Percentiles rank a stretch among this genome's conserved stretches.
Conservation (phyloP, 805 yeast genomes). For the Pichia phayaonensis region DNA sequence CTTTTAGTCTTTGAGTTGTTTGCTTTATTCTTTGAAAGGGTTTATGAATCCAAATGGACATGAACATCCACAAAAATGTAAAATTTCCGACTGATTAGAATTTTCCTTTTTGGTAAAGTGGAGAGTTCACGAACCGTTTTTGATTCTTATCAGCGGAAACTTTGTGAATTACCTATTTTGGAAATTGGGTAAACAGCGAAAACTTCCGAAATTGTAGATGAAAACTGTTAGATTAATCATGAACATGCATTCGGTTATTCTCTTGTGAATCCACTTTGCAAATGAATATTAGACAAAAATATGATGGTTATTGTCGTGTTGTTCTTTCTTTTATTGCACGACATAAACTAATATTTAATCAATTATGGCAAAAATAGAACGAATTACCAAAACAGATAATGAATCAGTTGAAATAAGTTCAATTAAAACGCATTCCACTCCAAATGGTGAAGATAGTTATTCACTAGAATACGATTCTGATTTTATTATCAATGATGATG, state of each 20-base stretch:
- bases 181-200: background rate
- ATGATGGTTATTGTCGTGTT: background rate
- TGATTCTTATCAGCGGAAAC: background rate
- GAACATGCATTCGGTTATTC: too few species aligned
- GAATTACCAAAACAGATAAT: background rate
- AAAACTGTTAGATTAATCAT: too few species aligned
- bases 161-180: background rate
- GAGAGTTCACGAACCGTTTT: background rate
- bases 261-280: too few species aligned
- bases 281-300: too few species aligned
- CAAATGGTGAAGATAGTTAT: background rate
- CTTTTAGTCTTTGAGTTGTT: background rate
- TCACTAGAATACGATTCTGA: background rate
- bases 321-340: background rate
- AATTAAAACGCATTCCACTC: background rate
- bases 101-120: background rate
- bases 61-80: background rate
- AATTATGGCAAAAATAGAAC: background rate
- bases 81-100: background rate
- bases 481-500: background rate
- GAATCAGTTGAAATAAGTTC: background rate
- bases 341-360: background rate
- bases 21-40: background rate
- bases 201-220: too few species aligned
- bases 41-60: background rate